A percentile compares a stretch with the other conserved stretches of the same genome.
Conservation (phyloP, 805 yeast species). For the Starmerella vaccinii region DNA sequence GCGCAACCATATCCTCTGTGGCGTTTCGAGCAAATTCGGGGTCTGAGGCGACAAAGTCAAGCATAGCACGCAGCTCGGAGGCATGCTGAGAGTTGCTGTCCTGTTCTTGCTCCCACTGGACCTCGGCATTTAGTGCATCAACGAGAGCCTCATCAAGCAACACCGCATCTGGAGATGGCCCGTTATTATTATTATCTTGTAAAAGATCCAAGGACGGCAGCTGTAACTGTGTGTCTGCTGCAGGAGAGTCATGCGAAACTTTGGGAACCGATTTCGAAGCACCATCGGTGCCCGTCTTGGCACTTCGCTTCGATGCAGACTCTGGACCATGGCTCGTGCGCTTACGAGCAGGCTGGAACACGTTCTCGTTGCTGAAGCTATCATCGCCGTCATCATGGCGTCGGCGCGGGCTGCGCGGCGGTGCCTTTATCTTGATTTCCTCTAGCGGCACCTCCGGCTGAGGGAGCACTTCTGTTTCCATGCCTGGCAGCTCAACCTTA, state of each 20-base stretch:
- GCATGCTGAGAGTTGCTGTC: slow-evolving; percentile 1
- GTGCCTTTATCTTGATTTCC: slow-evolving; percentile 17
- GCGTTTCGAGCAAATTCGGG: slow-evolving; percentile 2
- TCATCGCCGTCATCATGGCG: slow-evolving; percentile 5
- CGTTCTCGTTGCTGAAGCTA: slow-evolving; percentile 21
- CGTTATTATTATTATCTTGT: background rate
- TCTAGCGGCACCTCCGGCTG: slow-evolving; percentile 1
- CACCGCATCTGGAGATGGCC: slow-evolving; percentile 1
- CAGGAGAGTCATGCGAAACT: background rate
- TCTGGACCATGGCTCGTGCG: slow-evolving; percentile 9
- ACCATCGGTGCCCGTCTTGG: background rate
- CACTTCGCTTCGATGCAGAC: background rate
- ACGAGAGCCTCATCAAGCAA: slow-evolving; percentile 5
- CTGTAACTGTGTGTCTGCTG: background rate
- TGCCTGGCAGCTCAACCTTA: slow-evolving; percentile 12
- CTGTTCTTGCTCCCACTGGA: slow-evolving; percentile 4
- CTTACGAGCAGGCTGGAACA: slow-evolving; percentile 20
- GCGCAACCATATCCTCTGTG: background rate
- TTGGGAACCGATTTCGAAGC: background rate
- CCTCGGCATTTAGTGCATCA: slow-evolving; percentile 5
- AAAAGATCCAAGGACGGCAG: background rate
- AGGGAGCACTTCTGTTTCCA: slow-evolving; percentile 1
- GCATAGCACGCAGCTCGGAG: slow-evolving; percentile 2
- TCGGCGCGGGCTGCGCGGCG: slow-evolving; percentile 15
- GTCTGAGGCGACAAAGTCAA: background rate